These are phyloP conservation scores for Neopestalotiopsis clavispora DNA, from an alignment of 2,329 filamentous ascomycete species.

Conservation along the genomic window DNA sequence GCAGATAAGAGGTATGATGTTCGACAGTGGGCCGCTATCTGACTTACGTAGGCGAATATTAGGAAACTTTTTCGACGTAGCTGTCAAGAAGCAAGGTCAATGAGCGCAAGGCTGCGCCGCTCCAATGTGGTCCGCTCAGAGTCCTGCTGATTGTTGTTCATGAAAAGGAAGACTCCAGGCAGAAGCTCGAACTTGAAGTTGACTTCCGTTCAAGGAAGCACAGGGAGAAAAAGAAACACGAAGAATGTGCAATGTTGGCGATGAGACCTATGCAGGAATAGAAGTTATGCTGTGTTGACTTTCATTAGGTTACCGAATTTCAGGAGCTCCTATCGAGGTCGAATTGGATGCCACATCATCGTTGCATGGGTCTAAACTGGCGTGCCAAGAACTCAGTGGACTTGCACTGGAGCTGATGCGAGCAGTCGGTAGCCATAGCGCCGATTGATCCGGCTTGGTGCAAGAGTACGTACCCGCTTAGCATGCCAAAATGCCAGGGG, in stretches of 20 bases:
- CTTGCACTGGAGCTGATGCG: not conserved
- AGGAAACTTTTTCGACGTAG: not conserved
- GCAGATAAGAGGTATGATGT: not conserved
- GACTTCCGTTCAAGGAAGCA: not conserved
- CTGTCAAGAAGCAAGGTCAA: not conserved
- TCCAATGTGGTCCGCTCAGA: not conserved
- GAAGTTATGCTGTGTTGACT: not conserved
- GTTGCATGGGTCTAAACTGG: conserved; percentile 10
- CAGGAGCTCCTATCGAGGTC: not conserved
- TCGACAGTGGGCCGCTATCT: not conserved
- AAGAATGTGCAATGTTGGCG: not conserved
- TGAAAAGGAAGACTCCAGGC: not conserved
- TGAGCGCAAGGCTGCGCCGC: not conserved
- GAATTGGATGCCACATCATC: conserved; percentile 16
- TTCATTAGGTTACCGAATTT: not conserved
- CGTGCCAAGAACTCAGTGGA: conserved; percentile 2
- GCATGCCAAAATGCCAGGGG: too few species aligned
- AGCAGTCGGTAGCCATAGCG: not conserved
- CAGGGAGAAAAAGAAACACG: not conserved
- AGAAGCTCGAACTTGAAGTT: not conserved
- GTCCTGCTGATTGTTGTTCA: not conserved
- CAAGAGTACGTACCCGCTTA: not conserved
- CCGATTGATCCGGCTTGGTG: conserved; percentile 8
- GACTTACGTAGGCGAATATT: not conserved
- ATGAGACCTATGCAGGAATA: not conserved